Evolutionary conservation across 805 yeast genomes (phyloP), one percentile per base, ranked within the genome.

Genomic region (Wickerhamomyces canadensis): DNA sequence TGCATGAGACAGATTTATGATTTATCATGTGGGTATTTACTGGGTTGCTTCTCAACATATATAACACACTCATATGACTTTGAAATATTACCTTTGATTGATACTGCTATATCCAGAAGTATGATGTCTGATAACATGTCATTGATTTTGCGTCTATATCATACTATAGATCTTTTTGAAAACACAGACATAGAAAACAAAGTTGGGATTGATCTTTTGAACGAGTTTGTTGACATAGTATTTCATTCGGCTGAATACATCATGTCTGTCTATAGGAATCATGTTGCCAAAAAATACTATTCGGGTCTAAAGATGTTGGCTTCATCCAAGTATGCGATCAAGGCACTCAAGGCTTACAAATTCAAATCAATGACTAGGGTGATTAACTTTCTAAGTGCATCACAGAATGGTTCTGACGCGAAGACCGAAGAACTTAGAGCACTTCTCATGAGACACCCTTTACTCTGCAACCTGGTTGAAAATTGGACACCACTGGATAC

Each of bases 401-500:
- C 31, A 31, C 13, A 13, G 36, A 10, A 27, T 17, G 14, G 41
- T 39, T 3, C 19, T 33, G 8, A 14, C 23, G 13, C 8, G 21
- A 47, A 33, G 25, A 43, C 25, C 16, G 17, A 29, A 5, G 34
- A 43, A 4, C 42, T 38, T 24, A 29, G n/a, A n/a, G n/a, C n/a
- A n/a, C n/a, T n/a, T n/a, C n/a, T n/a, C n/a, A 27, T 35, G 37
- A 38, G 14, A 37, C 31, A 22, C 33, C 45, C 21, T 16, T 47
- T 14, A 10, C 24, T 49, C 17, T n/a, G n/a, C n/a, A 42, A 29
- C 21, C 22, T 38, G 5, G n/a, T 27, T 13, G 19, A 27, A 19
- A 45, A 42, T 23, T 49, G 53, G 53, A 45, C 45, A 39, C 44
- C 42, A 22, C 34, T 38, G 4, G 23, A 21, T 7, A 21, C 23